A percentile compares a stretch with the other conserved stretches of the same genome.
Evolutionary conservation across 768 basidiomycete species (phyloP).

Genomic region (Tubosaeta brunneosetosa): DNA sequence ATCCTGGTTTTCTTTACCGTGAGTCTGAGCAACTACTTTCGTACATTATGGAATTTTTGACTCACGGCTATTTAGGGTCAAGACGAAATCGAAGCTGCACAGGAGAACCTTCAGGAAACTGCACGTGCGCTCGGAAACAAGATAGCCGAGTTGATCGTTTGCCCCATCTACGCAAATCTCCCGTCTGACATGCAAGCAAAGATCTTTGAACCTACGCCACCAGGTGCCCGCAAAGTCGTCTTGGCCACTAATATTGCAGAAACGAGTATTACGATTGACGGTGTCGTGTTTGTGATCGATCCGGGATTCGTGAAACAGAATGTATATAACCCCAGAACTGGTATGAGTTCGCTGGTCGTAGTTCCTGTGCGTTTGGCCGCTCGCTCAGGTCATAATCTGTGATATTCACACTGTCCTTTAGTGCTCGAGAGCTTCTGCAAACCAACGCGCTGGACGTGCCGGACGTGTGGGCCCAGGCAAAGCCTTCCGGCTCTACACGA

Average conservation of each 20-base stretch:
- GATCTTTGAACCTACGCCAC: constrained; percentile 98
- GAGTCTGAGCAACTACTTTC: constrained; percentile 22
- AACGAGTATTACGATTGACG: constrained; percentile 98
- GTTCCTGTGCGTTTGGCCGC: constrained; percentile 69
- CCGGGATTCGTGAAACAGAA: constrained; percentile 99
- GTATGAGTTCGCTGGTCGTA: constrained; percentile 95
- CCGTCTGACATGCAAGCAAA: constrained; percentile 99
- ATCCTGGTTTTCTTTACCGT: constrained; percentile 97
- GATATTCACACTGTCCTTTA: constrained; percentile 25
- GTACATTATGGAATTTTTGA: background rate
- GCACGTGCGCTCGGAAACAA: constrained; percentile 94
- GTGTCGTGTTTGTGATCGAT: constrained; percentile 98
- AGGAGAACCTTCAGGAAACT: constrained; percentile 95
- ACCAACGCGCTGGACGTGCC: constrained; percentile 94
- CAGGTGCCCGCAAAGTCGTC: constrained; percentile 94
- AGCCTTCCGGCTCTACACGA: constrained; percentile 96
- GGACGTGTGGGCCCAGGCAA: constrained; percentile 98
- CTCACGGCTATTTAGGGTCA: constrained; percentile 56
- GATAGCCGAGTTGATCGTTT: constrained; percentile 88
- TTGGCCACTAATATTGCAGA: constrained; percentile 99
- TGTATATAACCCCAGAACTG: constrained; percentile 95
- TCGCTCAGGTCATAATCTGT: background rate
- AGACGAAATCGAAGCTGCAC: constrained; percentile 97
- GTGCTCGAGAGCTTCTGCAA: constrained; percentile 97
- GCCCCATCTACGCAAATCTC: constrained; percentile 98